These are phyloP conservation scores for Neonothopanus nambi DNA, from an alignment of 1,284 basidiomycete species.

Conservation along the genomic window DNA sequence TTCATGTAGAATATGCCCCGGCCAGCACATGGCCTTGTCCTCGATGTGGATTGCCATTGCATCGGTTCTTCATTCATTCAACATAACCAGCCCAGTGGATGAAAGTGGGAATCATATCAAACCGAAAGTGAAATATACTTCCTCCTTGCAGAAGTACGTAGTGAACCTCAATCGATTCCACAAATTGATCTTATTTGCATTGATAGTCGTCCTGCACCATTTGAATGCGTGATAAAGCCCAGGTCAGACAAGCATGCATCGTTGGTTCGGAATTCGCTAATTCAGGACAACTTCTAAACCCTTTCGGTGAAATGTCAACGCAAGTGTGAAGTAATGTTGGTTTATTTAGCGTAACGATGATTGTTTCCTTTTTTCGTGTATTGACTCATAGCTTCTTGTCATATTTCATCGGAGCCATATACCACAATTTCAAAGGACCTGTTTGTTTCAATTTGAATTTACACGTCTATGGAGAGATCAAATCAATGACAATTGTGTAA, in stretches of 20 bases:
- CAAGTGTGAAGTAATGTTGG: too few relatives aligned
- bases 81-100: background rate
- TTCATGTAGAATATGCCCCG: slow-evolving; percentile 5
- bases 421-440: too few relatives aligned
- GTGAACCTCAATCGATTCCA: background rate
- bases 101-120: background rate
- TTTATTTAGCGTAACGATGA: too few relatives aligned
- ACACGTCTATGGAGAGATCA: too few relatives aligned
- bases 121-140: background rate
- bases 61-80: background rate
- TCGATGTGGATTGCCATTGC: slow-evolving; percentile 1
- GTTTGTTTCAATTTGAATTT: too few relatives aligned
- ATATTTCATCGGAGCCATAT: too few relatives aligned
- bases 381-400: too few relatives aligned
- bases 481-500: too few relatives aligned
- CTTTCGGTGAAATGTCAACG: too few relatives aligned
- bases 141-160: slow-evolving; percentile 1
- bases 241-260: slow-evolving; percentile 3
- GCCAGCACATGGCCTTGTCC: slow-evolving; percentile 5
- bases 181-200: background rate
- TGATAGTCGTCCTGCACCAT: slow-evolving; percentile 1
- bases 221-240: slow-evolving; percentile 6
- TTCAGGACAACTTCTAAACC: too few relatives aligned
- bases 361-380: too few relatives aligned
- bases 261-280: background rate